Conservation (phyloP, 164 flowering plant species). For the Nelumbo lutea region DNA sequence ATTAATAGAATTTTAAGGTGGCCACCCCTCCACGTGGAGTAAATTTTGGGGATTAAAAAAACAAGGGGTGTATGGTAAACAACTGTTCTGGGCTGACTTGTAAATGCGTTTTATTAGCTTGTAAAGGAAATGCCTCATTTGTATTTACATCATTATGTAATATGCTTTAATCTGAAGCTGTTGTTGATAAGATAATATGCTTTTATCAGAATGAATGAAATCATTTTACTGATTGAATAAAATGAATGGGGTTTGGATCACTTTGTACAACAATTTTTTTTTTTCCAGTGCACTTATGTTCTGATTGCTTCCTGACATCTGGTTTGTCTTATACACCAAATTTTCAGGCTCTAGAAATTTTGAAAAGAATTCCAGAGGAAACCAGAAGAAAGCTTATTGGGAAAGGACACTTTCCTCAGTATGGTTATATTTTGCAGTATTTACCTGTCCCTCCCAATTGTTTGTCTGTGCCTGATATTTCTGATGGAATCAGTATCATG, state of each 20-base stretch:
- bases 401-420: constrained; percentile 74
- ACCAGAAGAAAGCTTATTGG: constrained; percentile 56
- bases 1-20: no score
- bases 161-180: no score
- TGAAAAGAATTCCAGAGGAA: constrained; percentile 57
- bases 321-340: constrained; percentile 3
- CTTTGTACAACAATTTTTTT: neutral
- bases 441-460: constrained; percentile 97
- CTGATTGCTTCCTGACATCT: neutral
- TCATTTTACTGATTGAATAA: no score
- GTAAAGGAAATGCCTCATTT: neutral
- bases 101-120: no score
- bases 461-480: constrained; percentile 81
- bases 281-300: neutral
- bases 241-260: no score
- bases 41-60: no score
- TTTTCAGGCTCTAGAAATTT: constrained; percentile 61
- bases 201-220: no score
- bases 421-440: constrained; percentile 62
- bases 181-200: no score
- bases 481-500: constrained; percentile 76
- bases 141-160: no score
- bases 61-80: no score
- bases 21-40: no score
- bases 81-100: no score